Evolutionary conservation across 805 yeast genomes (phyloP).

Genomic region (Yarrowia bubula): DNA sequence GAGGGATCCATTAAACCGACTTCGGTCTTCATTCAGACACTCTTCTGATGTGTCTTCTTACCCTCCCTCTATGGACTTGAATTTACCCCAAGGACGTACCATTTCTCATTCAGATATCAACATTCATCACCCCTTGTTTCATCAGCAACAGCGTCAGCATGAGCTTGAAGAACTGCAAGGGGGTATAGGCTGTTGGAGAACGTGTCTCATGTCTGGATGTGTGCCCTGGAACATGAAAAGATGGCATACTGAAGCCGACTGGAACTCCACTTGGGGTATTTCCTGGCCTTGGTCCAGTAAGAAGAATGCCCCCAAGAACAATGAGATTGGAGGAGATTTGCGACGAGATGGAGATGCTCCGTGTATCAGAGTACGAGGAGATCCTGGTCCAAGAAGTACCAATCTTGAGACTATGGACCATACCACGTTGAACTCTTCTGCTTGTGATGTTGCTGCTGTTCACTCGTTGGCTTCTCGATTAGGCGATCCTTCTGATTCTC

Average conservation of each 20-base stretch:
- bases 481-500: not conserved
- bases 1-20: not conserved
- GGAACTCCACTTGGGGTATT: slow-evolving; percentile 12
- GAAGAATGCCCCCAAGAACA: not conserved
- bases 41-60: not conserved
- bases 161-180: not conserved
- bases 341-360: not conserved
- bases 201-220: not conserved
- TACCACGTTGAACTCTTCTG: not conserved
- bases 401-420: slow-evolving; percentile 8
- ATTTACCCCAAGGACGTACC: not conserved
- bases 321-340: not conserved
- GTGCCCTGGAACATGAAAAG: slow-evolving; percentile 2
- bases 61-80: slow-evolving; percentile 8
- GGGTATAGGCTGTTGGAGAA: not conserved
- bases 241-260: slow-evolving; percentile 21
- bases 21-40: not conserved
- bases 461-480: not conserved
- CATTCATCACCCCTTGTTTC: slow-evolving; percentile 7
- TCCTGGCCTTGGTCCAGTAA: slow-evolving; percentile 11
- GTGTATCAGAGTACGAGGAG: slow-evolving; percentile 7
- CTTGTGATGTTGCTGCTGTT: not conserved
- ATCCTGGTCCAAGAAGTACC: not conserved
- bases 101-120: not conserved
- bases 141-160: slow-evolving; percentile 15